Base-by-base conservation (phyloP, 2,329 filamentous ascomycete genomes). In the Colletotrichum caudatum region DNA sequence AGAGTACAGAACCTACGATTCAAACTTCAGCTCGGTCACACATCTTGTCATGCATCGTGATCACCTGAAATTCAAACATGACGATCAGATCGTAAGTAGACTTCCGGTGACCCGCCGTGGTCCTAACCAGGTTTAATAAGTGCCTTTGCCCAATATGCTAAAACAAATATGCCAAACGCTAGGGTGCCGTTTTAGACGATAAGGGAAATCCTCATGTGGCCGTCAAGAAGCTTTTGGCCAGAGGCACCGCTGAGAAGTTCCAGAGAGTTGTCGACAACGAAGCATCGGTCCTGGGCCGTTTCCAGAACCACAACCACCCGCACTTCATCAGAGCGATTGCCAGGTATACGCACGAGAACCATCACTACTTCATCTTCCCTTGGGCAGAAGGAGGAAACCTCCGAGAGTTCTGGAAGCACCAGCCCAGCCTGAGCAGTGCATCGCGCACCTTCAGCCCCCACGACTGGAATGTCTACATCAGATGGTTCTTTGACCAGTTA, bases 361-460 rank as follows among this genome's bases (percentile, higher is more conserved):
- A 39, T n/a, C 20, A 58, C 7, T 58, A 41, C 54, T 58, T 58
- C 14, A 16, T 58, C 5, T 58, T 58, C 7, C 54, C 54, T 8
- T 58, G 54, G 54, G 54, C 54, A 35, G 2, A 39, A 41, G 54
- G 54, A 18, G 54, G 54, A 5, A 58, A 58, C n/a, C 54, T 58
- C 7, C 54, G 54, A 8, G 54, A 58, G 7, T 58, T 58, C 37
- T 58, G 54, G 54, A 16, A 12, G 4, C n/a, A 26, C 9, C 54
- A 58, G 14, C 54, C 54, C 18, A 57, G 20, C 35, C 29, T 57
- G 29, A 35, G 29, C n/a, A n/a, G 20, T n/a, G 54, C 29, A 37
- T 35, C 54, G n/a, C 11, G 5, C 33, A 35, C 39, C 35, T n/a
- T 57, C 20, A 37, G 20, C 9, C 11, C 29, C 18, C 18, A 57